These are phyloP conservation scores for Phytopythium helicoides DNA, from an alignment of 352 stramenopile species.

Conservation along the genomic window DNA sequence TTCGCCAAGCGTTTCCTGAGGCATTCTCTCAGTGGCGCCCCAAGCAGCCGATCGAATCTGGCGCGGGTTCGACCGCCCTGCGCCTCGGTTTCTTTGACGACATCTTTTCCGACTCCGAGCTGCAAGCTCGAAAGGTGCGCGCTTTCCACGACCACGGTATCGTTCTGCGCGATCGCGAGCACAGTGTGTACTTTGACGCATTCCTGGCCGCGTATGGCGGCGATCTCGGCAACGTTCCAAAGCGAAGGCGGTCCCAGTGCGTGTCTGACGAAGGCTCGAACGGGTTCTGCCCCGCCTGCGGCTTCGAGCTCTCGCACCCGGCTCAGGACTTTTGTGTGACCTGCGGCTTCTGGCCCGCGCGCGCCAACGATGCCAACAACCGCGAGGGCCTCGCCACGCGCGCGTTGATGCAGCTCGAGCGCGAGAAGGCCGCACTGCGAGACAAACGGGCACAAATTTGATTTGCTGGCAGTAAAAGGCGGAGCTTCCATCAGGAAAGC, in stretches of 20 bases:
- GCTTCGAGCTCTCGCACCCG: conserved; percentile 38
- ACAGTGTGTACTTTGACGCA: conserved; percentile 66
- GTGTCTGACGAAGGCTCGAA: conserved; percentile 25
- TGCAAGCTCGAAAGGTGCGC: conserved; percentile 25
- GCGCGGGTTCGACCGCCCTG: conserved; percentile 67
- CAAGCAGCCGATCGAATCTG: conserved; percentile 89
- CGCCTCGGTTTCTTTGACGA: conserved; percentile 63
- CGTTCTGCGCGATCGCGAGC: conserved; percentile 65
- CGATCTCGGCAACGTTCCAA: conserved; percentile 43
- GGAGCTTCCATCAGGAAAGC: too few relatives aligned
- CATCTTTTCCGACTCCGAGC: conserved; percentile 35
- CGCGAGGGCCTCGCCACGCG: conserved; percentile 42
- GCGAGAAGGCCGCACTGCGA: conserved; percentile 15
- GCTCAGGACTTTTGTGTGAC: conserved; percentile 57
- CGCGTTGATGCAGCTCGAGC: conserved; percentile 39
- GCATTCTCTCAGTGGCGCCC: conserved; percentile 79
- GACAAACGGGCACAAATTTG: neutral
- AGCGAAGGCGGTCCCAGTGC: conserved; percentile 10
- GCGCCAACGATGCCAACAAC: conserved; percentile 51
- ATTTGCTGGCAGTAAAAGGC: too few relatives aligned
- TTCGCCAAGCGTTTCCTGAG: conserved; percentile 85
- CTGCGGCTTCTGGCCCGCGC: conserved; percentile 67
- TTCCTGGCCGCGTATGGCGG: conserved; percentile 54
- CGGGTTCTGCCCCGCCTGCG: conserved; percentile 42
- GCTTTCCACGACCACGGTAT: conserved; percentile 39